Base-by-base conservation (phyloP, 2,329 filamentous ascomycete genomes). In the Dothideomycetes sp. region DNA sequence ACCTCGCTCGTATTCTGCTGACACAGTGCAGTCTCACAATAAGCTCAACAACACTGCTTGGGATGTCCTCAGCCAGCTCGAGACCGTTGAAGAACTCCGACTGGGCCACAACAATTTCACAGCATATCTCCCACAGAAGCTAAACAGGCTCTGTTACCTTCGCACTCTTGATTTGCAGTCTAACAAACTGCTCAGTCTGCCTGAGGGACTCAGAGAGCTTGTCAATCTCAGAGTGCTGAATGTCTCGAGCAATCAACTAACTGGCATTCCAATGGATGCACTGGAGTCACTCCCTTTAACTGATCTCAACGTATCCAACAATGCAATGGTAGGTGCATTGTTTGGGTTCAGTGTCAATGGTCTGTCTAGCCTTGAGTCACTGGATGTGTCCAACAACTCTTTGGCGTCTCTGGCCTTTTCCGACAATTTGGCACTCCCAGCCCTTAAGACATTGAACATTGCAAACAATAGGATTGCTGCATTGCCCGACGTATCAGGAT, bases 81-180 rank as follows among this genome's bases (percentile, higher is more conserved):
- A 64, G 0, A 72, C 75, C 2, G 64, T 98, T 2, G 75, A 79
- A 24, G 87, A 95, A 51, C 66, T 98, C 11, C 89, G 81, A 53
- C 68, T 98, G 5, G 81, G 81, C 8, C 79, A 84, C 41, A 94
- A 94, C 51, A 66, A 75, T 12, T 63, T 94, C 4, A 73, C 75
- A 34, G 86, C 84, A 0, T 66, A 74, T 1, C 62, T 95, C 3
- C 72, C 80, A 33, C 54, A 73, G 0, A 69, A 66, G n/a, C 68
- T 94, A 22, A 66, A 72, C 16, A 69, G 69, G 4, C 66, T 96
- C 12, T 64, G 60, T 27, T 77, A 79, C 37, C 68, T 98, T 1
- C 87, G 95, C 56, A 72, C 79, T 14, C 66, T 96, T 7, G 88
- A 96, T 47, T 54, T 96, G 7, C 84, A 85, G 46, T 74, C 75